phyloP scores from a whole-genome alignment of 306 rosid species.

The Cucumis hystrix region DNA sequence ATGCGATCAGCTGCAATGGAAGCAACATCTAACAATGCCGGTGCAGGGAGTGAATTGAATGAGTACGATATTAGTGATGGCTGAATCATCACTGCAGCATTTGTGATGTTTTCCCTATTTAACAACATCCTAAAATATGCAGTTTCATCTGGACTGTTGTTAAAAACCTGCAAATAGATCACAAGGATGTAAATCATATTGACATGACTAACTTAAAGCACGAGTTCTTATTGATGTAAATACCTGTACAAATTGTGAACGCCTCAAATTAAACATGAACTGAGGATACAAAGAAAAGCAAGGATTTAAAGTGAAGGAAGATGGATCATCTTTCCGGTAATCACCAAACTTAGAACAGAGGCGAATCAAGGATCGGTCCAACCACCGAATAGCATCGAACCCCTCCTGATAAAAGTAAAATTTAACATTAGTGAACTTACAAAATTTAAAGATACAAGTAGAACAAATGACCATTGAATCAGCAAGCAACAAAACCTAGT shows the following conservation, averaged over 20 bases:
- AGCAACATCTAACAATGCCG: slow-evolving; percentile 88
- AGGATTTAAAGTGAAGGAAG: slow-evolving; percentile 80
- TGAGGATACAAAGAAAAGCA: slow-evolving; percentile 85
- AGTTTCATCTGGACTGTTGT: slow-evolving; percentile 99
- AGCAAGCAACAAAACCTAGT: slow-evolving; percentile 1
- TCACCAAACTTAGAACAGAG: slow-evolving; percentile 95
- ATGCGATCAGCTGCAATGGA: slow-evolving; percentile 83
- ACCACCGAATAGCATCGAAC: slow-evolving; percentile 93
- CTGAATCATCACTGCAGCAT: slow-evolving; percentile 97
- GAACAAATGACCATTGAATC: background rate
- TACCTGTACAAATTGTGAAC: slow-evolving; percentile 98
- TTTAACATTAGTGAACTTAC: background rate
- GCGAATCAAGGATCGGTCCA: slow-evolving; percentile 89
- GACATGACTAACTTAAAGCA: background rate
- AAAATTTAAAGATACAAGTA: background rate
- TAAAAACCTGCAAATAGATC: slow-evolving; percentile 63
- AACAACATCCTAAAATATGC: slow-evolving; percentile 90
- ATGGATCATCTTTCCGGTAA: slow-evolving; percentile 90
- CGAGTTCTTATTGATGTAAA: background rate
- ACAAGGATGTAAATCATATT: background rate
- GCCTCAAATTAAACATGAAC: slow-evolving; percentile 84
- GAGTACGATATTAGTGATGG: slow-evolving; percentile 85
- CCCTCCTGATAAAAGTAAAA: slow-evolving; percentile 51
- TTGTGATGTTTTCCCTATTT: slow-evolving; percentile 80
- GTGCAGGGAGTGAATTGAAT: slow-evolving; percentile 74